These are phyloP conservation scores for Lathyrus oleraceus DNA, from an alignment of 306 rosid species.

Conservation along the genomic window DNA sequence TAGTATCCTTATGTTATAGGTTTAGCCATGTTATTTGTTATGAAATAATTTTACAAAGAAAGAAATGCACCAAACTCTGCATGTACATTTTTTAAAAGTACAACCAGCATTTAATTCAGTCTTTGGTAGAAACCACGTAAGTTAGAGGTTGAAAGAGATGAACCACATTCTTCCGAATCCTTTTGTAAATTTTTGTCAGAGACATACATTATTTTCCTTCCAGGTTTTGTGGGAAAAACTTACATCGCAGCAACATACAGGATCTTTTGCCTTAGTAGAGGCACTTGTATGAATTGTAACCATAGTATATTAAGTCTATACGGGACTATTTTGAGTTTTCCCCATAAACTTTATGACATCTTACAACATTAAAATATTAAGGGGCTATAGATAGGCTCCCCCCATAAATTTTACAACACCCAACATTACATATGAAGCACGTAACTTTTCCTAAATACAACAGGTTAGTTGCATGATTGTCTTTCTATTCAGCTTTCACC, in stretches of 20 bases:
- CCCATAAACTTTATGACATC: conserved; percentile 42
- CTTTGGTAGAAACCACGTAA: not conserved
- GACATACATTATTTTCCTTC: not conserved
- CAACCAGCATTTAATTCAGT: not conserved
- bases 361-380: conserved; percentile 28
- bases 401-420: conserved; percentile 35
- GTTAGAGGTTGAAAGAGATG: not conserved
- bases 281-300: conserved; percentile 37
- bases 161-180: not conserved
- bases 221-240: conserved; percentile 12
- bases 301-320: conserved; percentile 36
- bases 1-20: not conserved
- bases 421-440: conserved; percentile 31
- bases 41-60: not conserved
- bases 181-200: not conserved
- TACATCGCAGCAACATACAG: conserved; percentile 32
- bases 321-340: conserved; percentile 35
- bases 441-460: conserved; percentile 40
- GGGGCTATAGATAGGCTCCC: conserved; percentile 38
- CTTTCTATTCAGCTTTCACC: conserved; percentile 35
- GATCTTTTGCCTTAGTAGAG: conserved; percentile 34
- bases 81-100: not conserved
- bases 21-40: not conserved
- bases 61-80: not conserved
- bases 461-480: conserved; percentile 33